Base-by-base conservation (phyloP, 768 basidiomycete species). In the Cytidiella melzeri region DNA sequence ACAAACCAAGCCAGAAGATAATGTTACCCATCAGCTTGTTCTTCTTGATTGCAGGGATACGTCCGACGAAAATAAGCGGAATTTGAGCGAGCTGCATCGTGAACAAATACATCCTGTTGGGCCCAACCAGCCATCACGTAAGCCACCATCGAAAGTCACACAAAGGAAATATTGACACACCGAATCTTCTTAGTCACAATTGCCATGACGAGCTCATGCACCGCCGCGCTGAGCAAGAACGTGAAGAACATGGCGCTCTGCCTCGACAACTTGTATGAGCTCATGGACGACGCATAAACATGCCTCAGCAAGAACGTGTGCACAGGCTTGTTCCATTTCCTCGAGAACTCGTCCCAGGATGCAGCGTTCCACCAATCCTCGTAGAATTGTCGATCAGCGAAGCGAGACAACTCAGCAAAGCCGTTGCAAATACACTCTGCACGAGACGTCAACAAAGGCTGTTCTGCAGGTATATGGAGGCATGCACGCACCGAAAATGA, bases 321-420 rank as follows among this genome's bases (percentile, higher is more conserved):
- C 26, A 97, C 95, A 10, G 95, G 95, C 56, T 90, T 92, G 70
- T 98, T 98, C 95, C 96, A 98, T 70, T 95, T 94, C 39, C 96
- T 83, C 3, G 94, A 89, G 65, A 95, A 97, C 66, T 97, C 92
- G 57, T 97, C 95, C 89, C 88, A 93, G 2, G 92, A 90, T 0
- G 87, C 92, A 5, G 92, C 92, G 67, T 98, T 98, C 95, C 95
- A 97, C 91, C 94, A 97, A 64, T 96, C 95, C 67, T 93, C 90
- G 63, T 98, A 99, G 66, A 98, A 99, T 56, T 92, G 87, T 41
- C 95, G 76, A 64, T 99, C 95, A n/a, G 92, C 91, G 61, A 99
- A 99, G 64, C 79, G 86, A 5, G 91, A 91, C 37, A 95, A 72
- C 66, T 97, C 94, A 1, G 94, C 95, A 60, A 97, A 96, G 5